These are phyloP conservation scores for Paracoccidioides lutzii DNA, from an alignment of 2,329 filamentous ascomycete species.

Conservation along the genomic window DNA sequence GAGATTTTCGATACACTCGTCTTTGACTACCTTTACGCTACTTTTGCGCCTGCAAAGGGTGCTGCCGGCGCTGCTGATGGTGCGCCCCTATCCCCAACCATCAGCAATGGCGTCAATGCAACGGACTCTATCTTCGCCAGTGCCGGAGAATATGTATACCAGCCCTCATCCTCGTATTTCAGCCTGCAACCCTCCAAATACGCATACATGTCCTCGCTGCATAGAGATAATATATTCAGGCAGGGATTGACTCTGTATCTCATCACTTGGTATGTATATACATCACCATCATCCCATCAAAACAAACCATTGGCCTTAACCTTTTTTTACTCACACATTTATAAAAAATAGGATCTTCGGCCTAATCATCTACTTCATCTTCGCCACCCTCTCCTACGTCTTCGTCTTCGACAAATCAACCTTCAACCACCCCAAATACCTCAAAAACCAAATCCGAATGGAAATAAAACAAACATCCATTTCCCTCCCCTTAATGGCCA, in stretches of 20 bases:
- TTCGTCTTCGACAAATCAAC: conserved; percentile 88
- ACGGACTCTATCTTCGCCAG: conserved; percentile 43
- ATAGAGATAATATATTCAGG: conserved; percentile 63
- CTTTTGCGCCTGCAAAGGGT: conserved; percentile 44
- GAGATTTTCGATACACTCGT: conserved; percentile 72
- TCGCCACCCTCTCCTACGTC: conserved; percentile 69
- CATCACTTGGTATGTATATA: conserved; percentile 61
- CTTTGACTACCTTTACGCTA: conserved; percentile 68
- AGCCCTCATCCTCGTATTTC: conserved; percentile 60
- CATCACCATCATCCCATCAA: neutral
- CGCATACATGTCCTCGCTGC: conserved; percentile 66
- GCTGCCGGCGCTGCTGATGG: conserved; percentile 17
- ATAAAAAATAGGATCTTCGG: conserved; percentile 60
- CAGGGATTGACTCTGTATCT: conserved; percentile 66
- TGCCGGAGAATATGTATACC: conserved; percentile 39
- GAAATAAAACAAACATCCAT: conserved; percentile 71
- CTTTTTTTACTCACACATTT: conserved; percentile 8
- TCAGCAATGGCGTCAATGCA: conserved; percentile 43
- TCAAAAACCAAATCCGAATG: conserved; percentile 79
- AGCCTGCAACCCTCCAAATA: conserved; percentile 57
- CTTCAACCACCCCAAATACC: conserved; percentile 80
- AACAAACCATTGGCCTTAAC: neutral
- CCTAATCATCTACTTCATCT: conserved; percentile 68
- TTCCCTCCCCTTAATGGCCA: conserved; percentile 68
- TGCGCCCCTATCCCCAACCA: conserved; percentile 33